Percentiles rank a stretch among this genome's conserved stretches.
phyloP scores from a whole-genome alignment of 2,329 filamentous ascomycete species.

The Westerdykella aurantiaca region DNA sequence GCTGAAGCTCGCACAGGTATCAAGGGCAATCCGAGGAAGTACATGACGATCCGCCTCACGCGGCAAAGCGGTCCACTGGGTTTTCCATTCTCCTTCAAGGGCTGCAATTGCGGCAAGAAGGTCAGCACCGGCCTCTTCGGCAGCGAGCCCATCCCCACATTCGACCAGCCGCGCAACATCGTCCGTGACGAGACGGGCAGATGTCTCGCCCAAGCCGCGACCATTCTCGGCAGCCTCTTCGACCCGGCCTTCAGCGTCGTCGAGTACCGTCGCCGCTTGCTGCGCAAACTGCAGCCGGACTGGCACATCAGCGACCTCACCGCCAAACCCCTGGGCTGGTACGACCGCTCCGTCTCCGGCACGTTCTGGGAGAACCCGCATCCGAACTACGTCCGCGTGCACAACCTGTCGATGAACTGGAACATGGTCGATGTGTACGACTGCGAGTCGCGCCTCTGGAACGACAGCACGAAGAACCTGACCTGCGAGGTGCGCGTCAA shows the following conservation, averaged over 20 bases:
- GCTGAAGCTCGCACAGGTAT: conserved; percentile 13
- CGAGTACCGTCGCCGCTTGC: neutral
- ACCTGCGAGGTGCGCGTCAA: conserved; percentile 16
- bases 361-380: conserved; percentile 13
- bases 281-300: neutral
- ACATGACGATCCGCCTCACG: conserved; percentile 20
- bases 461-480: conserved; percentile 15
- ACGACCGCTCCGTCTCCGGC: conserved; percentile 6
- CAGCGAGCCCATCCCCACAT: neutral
- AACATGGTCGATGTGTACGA: conserved; percentile 1
- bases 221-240: neutral
- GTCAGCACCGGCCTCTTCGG: neutral
- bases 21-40: conserved; percentile 13
- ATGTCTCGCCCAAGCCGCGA: neutral
- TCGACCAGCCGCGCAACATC: neutral
- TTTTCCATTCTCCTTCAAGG: conserved; percentile 20
- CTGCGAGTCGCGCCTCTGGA: conserved; percentile 17
- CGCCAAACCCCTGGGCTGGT: conserved; percentile 1
- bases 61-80: conserved; percentile 8
- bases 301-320: conserved; percentile 1
- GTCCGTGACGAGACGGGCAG: conserved; percentile 1
- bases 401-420: conserved; percentile 21
- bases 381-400: conserved; percentile 6
- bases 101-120: conserved; percentile 6
- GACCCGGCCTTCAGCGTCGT: neutral